Evolutionary conservation across 805 yeast genomes (phyloP).

Genomic region (Candida arabinofermentans): DNA sequence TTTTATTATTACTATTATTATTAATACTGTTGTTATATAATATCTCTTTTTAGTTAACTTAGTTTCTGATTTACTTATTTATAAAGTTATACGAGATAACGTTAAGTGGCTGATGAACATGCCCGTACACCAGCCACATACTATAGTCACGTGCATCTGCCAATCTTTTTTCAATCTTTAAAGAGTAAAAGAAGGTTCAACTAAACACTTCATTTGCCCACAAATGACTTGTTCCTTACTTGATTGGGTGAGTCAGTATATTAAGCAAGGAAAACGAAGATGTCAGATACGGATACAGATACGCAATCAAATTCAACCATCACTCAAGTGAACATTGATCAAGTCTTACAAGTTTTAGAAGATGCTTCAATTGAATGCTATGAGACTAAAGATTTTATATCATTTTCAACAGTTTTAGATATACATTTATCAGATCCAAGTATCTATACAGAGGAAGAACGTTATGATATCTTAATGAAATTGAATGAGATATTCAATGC

Average conservation of each 20-base stretch:
- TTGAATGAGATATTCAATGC: slow-evolving; percentile 41
- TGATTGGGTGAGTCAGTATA: too few species aligned
- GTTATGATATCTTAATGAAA: slow-evolving; percentile 41
- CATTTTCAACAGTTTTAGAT: slow-evolving; percentile 72
- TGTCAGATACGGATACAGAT: slow-evolving; percentile 13
- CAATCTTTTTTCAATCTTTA: too few species aligned
- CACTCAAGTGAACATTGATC: slow-evolving; percentile 9
- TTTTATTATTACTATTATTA: too few species aligned
- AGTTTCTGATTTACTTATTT: too few species aligned
- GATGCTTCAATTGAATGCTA: slow-evolving; percentile 26
- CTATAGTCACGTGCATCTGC: neutral
- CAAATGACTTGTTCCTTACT: too few species aligned
- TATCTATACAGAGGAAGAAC: slow-evolving; percentile 46
- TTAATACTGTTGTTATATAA: too few species aligned
- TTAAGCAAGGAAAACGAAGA: too few species aligned
- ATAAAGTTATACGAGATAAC: too few species aligned
- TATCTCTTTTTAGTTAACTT: too few species aligned
- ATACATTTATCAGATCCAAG: slow-evolving; percentile 48
- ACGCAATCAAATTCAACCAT: slow-evolving; percentile 10
- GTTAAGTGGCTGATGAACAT: too few species aligned
- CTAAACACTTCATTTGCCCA: too few species aligned
- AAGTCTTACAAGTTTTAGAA: slow-evolving; percentile 14
- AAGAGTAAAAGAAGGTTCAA: too few species aligned
- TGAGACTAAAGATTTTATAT: slow-evolving; percentile 56
- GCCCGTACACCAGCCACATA: neutral